Evolutionary conservation across 768 basidiomycete species (phyloP).

Genomic region (Trametes coccinea): DNA sequence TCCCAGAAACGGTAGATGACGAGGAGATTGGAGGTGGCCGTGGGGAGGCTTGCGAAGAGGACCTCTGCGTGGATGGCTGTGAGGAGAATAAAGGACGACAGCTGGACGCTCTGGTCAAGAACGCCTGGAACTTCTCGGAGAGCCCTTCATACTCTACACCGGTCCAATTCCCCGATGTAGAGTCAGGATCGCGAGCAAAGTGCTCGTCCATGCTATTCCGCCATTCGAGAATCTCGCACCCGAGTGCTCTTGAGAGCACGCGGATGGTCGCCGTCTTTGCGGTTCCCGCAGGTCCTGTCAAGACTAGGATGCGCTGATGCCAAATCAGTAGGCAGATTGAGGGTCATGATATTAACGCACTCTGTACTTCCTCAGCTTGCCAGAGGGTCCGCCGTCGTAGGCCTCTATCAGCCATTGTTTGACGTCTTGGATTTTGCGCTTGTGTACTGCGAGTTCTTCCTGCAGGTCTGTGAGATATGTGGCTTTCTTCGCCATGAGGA

Average conservation of each 20-base stretch:
- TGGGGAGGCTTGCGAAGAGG: background rate
- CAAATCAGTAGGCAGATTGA: background rate
- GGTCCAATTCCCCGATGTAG: background rate
- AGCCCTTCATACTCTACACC: slow-evolving; percentile 45
- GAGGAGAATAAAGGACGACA: slow-evolving; percentile 54
- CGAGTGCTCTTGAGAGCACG: slow-evolving; percentile 72
- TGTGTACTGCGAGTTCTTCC: slow-evolving; percentile 79
- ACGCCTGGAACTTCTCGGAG: slow-evolving; percentile 73
- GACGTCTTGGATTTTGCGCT: slow-evolving; percentile 76
- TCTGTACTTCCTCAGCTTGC: slow-evolving; percentile 69
- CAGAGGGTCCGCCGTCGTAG: slow-evolving; percentile 63
- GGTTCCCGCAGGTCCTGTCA: slow-evolving; percentile 88
- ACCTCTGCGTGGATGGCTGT: background rate
- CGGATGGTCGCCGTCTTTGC: slow-evolving; percentile 88
- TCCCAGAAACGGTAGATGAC: slow-evolving; percentile 3
- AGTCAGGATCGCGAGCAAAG: slow-evolving; percentile 8
- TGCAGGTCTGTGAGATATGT: slow-evolving; percentile 27
- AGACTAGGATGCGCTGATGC: slow-evolving; percentile 71
- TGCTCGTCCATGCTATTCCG: slow-evolving; percentile 63
- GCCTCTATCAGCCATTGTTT: slow-evolving; percentile 75
- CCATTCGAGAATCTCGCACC: slow-evolving; percentile 87
- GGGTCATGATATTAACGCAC: slow-evolving; percentile 43
- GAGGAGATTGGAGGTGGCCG: background rate
- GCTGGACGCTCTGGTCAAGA: slow-evolving; percentile 66
- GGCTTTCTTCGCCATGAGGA: background rate